A percentile compares a stretch with the other conserved stretches of the same genome.
These are phyloP conservation scores for Escovopsis weberi DNA, from an alignment of 2,329 filamentous ascomycete species.

Conservation along the genomic window DNA sequence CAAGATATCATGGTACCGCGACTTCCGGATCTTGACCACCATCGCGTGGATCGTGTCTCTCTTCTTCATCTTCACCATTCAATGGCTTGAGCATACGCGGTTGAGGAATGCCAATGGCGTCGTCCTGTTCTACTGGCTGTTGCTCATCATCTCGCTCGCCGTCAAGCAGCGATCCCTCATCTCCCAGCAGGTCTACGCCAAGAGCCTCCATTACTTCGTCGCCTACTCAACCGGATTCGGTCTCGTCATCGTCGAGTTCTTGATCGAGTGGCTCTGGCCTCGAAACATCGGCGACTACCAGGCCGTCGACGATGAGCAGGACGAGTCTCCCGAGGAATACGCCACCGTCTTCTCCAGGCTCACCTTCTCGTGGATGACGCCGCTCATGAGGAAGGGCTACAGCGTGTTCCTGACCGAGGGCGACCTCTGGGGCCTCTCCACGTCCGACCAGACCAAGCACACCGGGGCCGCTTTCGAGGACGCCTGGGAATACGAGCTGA, in stretches of 20 bases:
- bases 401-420: slow-evolving; percentile 84
- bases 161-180: slow-evolving; percentile 80
- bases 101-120: slow-evolving; percentile 77
- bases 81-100: slow-evolving; percentile 76
- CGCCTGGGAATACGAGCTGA: slow-evolving; percentile 65
- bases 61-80: slow-evolving; percentile 58
- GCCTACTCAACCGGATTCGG: slow-evolving; percentile 60
- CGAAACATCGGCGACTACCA: slow-evolving; percentile 48
- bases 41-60: slow-evolving; percentile 58
- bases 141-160: slow-evolving; percentile 62
- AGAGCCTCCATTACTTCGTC: slow-evolving; percentile 59
- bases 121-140: slow-evolving; percentile 82
- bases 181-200: slow-evolving; percentile 56
- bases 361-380: slow-evolving; percentile 98
- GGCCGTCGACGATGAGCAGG: slow-evolving; percentile 42
- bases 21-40: slow-evolving; percentile 79
- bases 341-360: slow-evolving; percentile 86
- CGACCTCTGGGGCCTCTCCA: slow-evolving; percentile 84
- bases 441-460: slow-evolving; percentile 60
- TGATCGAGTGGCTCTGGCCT: slow-evolving; percentile 76
- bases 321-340: slow-evolving; percentile 67
- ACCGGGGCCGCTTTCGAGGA: slow-evolving; percentile 58
- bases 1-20: slow-evolving; percentile 55
- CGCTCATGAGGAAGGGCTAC: slow-evolving; percentile 92
- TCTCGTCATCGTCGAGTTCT: slow-evolving; percentile 55